These are phyloP conservation scores for Hirsutella minnesotensis DNA, from an alignment of 2,329 filamentous ascomycete species.

Conservation along the genomic window DNA sequence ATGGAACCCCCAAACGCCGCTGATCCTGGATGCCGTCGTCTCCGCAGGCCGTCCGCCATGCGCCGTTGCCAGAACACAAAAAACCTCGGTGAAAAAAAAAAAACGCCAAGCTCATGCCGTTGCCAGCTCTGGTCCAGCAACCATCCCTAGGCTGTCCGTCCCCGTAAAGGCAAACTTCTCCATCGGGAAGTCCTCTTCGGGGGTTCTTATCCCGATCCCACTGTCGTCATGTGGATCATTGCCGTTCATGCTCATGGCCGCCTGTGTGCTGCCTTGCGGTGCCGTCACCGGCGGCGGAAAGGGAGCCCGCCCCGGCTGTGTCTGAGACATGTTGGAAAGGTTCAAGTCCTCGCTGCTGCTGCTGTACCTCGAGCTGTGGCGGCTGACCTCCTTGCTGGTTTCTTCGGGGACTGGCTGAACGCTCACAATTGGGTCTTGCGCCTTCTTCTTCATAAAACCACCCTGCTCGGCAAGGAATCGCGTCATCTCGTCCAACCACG, in stretches of 20 bases:
- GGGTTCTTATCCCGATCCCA: constrained; percentile 59
- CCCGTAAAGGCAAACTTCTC: constrained; percentile 43
- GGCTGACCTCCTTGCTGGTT: constrained; percentile 22
- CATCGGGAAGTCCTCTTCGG: constrained; percentile 51
- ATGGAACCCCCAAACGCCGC: constrained; percentile 6
- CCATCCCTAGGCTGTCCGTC: constrained; percentile 22
- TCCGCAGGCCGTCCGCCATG: neutral
- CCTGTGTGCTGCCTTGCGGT: constrained; percentile 28
- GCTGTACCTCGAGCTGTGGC: constrained; percentile 25
- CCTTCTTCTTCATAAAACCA: constrained; percentile 63
- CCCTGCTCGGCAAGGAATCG: constrained; percentile 82
- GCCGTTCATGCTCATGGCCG: constrained; percentile 22
- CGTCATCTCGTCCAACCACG: constrained; percentile 91
- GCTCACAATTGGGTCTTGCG: constrained; percentile 18
- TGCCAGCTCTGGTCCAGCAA: constrained; percentile 17
- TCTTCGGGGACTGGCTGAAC: constrained; percentile 20
- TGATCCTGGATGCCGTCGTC: neutral
- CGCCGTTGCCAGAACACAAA: neutral
- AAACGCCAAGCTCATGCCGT: constrained; percentile 3
- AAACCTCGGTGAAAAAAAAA: neutral
- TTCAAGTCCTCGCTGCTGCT: constrained; percentile 33
- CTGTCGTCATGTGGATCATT: constrained; percentile 54
- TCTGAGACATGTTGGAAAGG: constrained; percentile 30
- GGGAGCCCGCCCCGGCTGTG: constrained; percentile 36
- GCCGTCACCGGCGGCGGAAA: constrained; percentile 27